Conservation (phyloP, 1,139 yeast genomes). For the Kodamaea ohmeri region DNA sequence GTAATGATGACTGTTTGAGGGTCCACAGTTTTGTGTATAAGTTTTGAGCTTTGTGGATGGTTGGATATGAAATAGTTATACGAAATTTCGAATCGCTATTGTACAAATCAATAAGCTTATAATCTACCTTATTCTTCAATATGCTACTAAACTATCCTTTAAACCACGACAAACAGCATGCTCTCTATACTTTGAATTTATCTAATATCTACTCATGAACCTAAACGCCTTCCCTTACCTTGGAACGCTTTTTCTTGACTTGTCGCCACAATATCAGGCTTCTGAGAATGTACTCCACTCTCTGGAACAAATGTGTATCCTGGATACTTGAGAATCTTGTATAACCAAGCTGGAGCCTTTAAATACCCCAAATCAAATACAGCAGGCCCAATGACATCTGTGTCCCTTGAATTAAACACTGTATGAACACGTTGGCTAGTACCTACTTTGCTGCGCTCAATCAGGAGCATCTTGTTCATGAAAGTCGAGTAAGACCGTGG, state of each 20-base stretch:
- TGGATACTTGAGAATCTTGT: constrained; percentile 33
- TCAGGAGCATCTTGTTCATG: constrained; percentile 1
- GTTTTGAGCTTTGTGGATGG: no score
- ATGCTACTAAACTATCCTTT: no score
- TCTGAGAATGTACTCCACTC: not conserved
- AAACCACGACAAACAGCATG: no score
- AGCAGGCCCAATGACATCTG: constrained; percentile 32
- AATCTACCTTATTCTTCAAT: no score
- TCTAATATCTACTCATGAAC: constrained; percentile 15
- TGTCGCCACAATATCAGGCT: no score
- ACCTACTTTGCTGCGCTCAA: constrained; percentile 33
- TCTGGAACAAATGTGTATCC: constrained; percentile 4
- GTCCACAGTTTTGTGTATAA: no score
- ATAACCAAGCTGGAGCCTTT: constrained; percentile 42
- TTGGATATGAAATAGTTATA: no score
- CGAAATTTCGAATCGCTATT: no score
- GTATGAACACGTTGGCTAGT: constrained; percentile 12
- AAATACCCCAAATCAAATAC: constrained; percentile 44
- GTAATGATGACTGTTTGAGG: no score
- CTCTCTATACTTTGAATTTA: no score
- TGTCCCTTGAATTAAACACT: constrained; percentile 6
- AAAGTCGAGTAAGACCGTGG: not conserved
- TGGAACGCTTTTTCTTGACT: constrained; percentile 21
- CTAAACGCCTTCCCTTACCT: constrained; percentile 39
- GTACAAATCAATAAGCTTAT: no score